Evolutionary conservation across 2,329 filamentous ascomycete genomes (phyloP).

Genomic region (Arthrobotrys entomopaga): DNA sequence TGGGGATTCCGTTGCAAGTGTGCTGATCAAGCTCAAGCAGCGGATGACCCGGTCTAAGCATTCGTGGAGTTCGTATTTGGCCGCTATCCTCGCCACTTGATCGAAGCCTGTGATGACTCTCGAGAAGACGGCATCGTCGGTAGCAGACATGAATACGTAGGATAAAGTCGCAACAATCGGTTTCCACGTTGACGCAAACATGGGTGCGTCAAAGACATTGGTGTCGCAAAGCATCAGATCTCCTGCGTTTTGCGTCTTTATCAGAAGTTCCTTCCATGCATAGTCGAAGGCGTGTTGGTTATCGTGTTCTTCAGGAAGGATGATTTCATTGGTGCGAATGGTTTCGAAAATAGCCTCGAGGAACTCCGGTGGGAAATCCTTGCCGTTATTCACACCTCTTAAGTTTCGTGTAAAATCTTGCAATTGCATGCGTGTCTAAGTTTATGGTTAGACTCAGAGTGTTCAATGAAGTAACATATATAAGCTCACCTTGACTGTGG

Average conservation of each 20-base stretch:
- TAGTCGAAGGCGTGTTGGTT: slow-evolving; percentile 59
- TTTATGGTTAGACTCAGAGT: slow-evolving; percentile 60
- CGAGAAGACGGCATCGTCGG: slow-evolving; percentile 93
- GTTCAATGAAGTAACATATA: not conserved
- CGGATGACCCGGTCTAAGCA: slow-evolving; percentile 93
- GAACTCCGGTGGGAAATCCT: slow-evolving; percentile 85
- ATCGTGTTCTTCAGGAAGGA: slow-evolving; percentile 81
- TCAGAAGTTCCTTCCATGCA: slow-evolving; percentile 91
- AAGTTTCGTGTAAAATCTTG: slow-evolving; percentile 87
- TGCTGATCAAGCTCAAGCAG: slow-evolving; percentile 89
- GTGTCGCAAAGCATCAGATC: slow-evolving; percentile 79
- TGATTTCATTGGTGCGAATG: slow-evolving; percentile 93
- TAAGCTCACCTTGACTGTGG: slow-evolving; percentile 73
- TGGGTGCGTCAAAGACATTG: slow-evolving; percentile 95
- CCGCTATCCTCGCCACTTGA: slow-evolving; percentile 92
- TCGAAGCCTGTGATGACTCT: slow-evolving; percentile 94
- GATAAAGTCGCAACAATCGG: slow-evolving; percentile 93
- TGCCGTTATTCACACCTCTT: slow-evolving; percentile 85
- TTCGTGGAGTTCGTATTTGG: slow-evolving; percentile 82
- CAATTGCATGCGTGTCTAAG: slow-evolving; percentile 82
- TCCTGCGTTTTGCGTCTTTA: slow-evolving; percentile 81
- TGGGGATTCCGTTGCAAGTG: slow-evolving; percentile 77
- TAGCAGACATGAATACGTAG: slow-evolving; percentile 98
- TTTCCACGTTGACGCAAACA: slow-evolving; percentile 96
- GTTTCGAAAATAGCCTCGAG: slow-evolving; percentile 87